Evolutionary conservation across 2,329 filamentous ascomycete species (phyloP).

Genomic region (Aspergillus sp.): DNA sequence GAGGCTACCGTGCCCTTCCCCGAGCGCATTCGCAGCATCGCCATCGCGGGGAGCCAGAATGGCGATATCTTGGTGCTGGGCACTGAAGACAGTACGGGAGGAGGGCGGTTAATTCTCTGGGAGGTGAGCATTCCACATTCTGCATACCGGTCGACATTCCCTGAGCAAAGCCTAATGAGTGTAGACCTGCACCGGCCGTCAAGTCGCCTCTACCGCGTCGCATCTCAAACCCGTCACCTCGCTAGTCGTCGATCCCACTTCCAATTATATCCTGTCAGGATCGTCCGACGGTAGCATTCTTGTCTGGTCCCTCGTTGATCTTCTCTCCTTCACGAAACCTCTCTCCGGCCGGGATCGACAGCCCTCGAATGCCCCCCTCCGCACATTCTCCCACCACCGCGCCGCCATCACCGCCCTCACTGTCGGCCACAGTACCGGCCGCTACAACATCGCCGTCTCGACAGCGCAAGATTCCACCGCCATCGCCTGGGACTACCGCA

Average conservation of each 20-base stretch:
- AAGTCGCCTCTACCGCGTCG: conserved; percentile 43
- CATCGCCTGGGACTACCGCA: conserved; percentile 89
- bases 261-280: conserved; percentile 46
- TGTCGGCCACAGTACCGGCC: conserved; percentile 65
- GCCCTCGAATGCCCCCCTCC: conserved; percentile 62
- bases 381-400: conserved; percentile 72
- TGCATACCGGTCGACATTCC: background rate
- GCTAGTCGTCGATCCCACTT: conserved; percentile 67
- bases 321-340: conserved; percentile 61
- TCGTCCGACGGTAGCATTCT: conserved; percentile 78
- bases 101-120: conserved; percentile 86
- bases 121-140: conserved; percentile 59
- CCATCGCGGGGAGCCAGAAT: conserved; percentile 63
- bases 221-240: conserved; percentile 61
- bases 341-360: conserved; percentile 39
- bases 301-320: conserved; percentile 78
- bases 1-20: conserved; percentile 86
- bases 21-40: conserved; percentile 77
- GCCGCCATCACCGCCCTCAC: conserved; percentile 47
- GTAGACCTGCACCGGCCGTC: conserved; percentile 44
- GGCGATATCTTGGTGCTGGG: conserved; percentile 68
- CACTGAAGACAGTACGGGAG: conserved; percentile 54
- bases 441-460: conserved; percentile 80
- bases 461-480: conserved; percentile 82
- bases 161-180: conserved; percentile 6